A percentile compares a stretch with the other conserved stretches of the same genome.
Conservation (phyloP, 768 basidiomycete species). For the Boletus eberwhitei region DNA sequence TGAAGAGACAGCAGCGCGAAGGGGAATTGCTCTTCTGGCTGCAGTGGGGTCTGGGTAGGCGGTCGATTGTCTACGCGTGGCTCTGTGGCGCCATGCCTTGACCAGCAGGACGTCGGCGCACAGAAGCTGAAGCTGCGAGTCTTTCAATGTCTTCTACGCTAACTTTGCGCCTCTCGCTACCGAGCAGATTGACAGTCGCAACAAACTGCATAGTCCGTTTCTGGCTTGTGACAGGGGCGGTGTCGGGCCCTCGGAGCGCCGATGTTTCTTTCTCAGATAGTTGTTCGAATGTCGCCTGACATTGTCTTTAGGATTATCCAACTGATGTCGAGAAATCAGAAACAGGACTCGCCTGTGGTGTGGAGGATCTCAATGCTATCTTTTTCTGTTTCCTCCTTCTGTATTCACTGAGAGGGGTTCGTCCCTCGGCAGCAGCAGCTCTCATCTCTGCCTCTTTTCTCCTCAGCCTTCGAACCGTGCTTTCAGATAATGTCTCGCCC, state of each 20-base stretch:
- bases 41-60: background rate
- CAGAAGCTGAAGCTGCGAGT: conserved; percentile 10
- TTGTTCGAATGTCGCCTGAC: background rate
- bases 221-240: background rate
- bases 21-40: background rate
- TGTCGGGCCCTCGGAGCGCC: background rate
- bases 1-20: background rate
- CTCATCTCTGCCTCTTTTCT: conserved; percentile 21
- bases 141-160: conserved; percentile 15
- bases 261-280: background rate
- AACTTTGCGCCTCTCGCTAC: background rate
- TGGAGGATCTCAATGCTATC: background rate
- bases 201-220: background rate
- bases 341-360: conserved; percentile 9
- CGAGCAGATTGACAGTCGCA: background rate
- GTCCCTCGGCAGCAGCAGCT: conserved; percentile 21
- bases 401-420: conserved; percentile 21
- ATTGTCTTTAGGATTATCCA: background rate
- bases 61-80: background rate
- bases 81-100: background rate
- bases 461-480: conserved; percentile 24
- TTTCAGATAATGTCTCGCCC: conserved; percentile 23
- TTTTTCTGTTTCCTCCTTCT: conserved; percentile 22
- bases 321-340: background rate
- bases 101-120: background rate